Evolutionary conservation across 2,329 filamentous ascomycete species (phyloP).

Genomic region (Botrytis cinerea): DNA sequence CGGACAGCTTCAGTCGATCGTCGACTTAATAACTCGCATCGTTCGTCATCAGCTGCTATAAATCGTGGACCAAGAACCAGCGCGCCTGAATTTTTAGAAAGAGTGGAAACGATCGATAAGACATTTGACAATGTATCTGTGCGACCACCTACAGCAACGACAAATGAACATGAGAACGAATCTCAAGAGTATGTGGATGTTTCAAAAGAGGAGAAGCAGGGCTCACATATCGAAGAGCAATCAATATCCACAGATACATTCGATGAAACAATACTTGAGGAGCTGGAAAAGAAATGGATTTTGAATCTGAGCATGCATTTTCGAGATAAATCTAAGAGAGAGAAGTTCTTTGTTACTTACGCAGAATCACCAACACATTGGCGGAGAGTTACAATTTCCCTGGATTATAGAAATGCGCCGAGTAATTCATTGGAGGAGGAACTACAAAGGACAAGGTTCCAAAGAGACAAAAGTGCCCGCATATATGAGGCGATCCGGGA

Average conservation of each 20-base stretch:
- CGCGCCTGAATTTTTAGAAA: constrained; percentile 40
- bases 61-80: constrained; percentile 34
- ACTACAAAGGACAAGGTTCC: constrained; percentile 73
- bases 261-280: constrained; percentile 69
- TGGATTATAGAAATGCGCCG: constrained; percentile 84
- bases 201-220: constrained; percentile 34
- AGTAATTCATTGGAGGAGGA: constrained; percentile 84
- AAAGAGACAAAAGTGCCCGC: constrained; percentile 87
- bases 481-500: constrained; percentile 96
- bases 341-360: constrained; percentile 98
- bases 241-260: constrained; percentile 46
- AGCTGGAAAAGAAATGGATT: constrained; percentile 89
- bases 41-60: constrained; percentile 34
- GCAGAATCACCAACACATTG: constrained; percentile 77
- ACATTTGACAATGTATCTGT: constrained; percentile 28
- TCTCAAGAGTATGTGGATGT: constrained; percentile 37
- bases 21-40: constrained; percentile 36
- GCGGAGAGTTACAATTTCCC: constrained; percentile 87
- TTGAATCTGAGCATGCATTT: constrained; percentile 99
- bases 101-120: constrained; percentile 30
- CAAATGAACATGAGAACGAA: constrained; percentile 31
- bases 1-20: constrained; percentile 69
- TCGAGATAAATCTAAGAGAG: constrained; percentile 84
- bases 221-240: constrained; percentile 35
- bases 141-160: constrained; percentile 24